Conservation (phyloP, 75 land plant species). For the Gnetum montanum region DNA sequence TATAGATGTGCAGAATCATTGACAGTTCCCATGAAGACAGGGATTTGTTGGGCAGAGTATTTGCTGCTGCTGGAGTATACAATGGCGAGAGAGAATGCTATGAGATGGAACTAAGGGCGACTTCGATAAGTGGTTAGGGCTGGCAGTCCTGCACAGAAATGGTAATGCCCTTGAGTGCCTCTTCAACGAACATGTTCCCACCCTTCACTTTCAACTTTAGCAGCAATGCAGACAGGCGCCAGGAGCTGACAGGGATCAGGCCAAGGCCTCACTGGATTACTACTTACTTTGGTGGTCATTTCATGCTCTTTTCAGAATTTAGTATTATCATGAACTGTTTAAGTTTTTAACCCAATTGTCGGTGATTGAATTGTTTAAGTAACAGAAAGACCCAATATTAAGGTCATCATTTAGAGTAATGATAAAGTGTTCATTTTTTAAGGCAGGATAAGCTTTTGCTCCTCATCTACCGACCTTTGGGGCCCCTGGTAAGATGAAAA, state of each 20-base stretch:
- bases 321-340: too few relatives aligned
- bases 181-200: slow-evolving; percentile 53
- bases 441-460: not conserved
- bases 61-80: slow-evolving; percentile 51
- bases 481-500: too few relatives aligned
- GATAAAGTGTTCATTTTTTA: slow-evolving; percentile 7
- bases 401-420: too few relatives aligned
- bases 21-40: slow-evolving; percentile 30
- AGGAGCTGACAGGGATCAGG: slow-evolving; percentile 14
- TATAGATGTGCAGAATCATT: slow-evolving; percentile 62
- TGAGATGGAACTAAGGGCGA: slow-evolving; percentile 29
- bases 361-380: too few relatives aligned
- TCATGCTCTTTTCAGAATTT: too few relatives aligned
- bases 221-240: slow-evolving; percentile 16
- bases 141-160: slow-evolving; percentile 92
- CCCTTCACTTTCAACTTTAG: slow-evolving; percentile 27
- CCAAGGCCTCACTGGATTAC: slow-evolving; percentile 77
- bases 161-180: slow-evolving; percentile 55
- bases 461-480: not conserved
- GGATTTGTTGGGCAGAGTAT: slow-evolving; percentile 32
- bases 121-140: slow-evolving; percentile 43
- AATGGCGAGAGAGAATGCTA: slow-evolving; percentile 39
- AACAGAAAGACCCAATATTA: too few relatives aligned
- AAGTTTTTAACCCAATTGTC: too few relatives aligned
- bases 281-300: slow-evolving; percentile 71